phyloP scores from a whole-genome alignment of 192 early-diverging fungal genomes.

The Podila verticillata region DNA sequence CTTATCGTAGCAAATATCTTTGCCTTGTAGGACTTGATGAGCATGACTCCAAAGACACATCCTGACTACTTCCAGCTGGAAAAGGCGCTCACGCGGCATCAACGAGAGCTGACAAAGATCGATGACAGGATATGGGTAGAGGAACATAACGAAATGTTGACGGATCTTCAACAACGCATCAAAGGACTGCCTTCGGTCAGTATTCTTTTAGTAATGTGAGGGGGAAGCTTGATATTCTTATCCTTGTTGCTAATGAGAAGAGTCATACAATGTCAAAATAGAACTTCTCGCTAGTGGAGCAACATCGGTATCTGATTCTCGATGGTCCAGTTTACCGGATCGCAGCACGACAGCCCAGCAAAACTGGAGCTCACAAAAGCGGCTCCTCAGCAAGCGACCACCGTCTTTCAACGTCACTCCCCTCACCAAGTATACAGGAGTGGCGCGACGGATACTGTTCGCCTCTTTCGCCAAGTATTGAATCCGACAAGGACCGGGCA shows the following conservation, averaged over 20 bases:
- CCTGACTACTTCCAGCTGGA: conserved; percentile 30
- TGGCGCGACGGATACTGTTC: conserved; percentile 35
- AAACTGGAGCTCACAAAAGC: conserved; percentile 4
- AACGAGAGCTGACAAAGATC: conserved; percentile 37
- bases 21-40: conserved; percentile 23
- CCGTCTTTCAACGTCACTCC: background rate
- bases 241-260: background rate
- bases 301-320: conserved; percentile 42
- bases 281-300: conserved; percentile 46
- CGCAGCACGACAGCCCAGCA: conserved; percentile 25
- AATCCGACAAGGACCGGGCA: background rate
- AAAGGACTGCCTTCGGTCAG: conserved; percentile 40
- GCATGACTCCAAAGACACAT: conserved; percentile 22
- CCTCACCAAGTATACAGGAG: background rate
- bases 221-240: background rate
- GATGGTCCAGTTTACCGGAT: conserved; percentile 47
- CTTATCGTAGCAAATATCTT: background rate
- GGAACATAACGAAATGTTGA: conserved; percentile 46
- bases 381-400: conserved; percentile 13
- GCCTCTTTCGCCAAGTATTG: conserved; percentile 1
- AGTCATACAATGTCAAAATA: background rate
- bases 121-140: conserved; percentile 51
- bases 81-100: conserved; percentile 29
- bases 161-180: conserved; percentile 44
- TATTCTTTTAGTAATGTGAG: background rate